phyloP scores from a whole-genome alignment of 352 stramenopile genomes.

The Phytophthora pisi region DNA sequence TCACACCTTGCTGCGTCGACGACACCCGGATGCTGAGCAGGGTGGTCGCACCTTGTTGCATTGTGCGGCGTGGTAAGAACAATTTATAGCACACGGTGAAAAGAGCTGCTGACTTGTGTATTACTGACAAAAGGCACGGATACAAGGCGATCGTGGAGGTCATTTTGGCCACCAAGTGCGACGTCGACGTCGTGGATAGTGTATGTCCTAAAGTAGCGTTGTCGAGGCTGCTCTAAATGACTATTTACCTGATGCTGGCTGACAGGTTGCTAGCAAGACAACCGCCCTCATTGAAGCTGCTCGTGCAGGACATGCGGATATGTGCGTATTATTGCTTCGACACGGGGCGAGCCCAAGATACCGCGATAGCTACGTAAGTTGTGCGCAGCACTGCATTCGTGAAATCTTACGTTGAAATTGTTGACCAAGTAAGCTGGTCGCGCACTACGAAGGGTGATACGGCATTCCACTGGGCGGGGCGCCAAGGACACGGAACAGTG shows the following conservation, averaged over 20 bases:
- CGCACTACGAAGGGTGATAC: slow-evolving; percentile 59
- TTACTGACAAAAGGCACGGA: slow-evolving; percentile 36
- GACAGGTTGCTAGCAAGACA: slow-evolving; percentile 49
- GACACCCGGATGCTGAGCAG: slow-evolving; percentile 50
- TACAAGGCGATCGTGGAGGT: slow-evolving; percentile 40
- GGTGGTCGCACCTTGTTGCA: slow-evolving; percentile 71
- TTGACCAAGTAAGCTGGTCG: background rate
- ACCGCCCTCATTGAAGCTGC: slow-evolving; percentile 71
- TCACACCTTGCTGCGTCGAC: slow-evolving; percentile 43
- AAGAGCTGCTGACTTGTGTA: background rate
- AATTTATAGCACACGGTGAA: background rate
- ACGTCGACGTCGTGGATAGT: slow-evolving; percentile 61
- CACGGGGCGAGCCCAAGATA: slow-evolving; percentile 50
- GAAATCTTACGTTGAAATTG: background rate
- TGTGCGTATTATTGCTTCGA: slow-evolving; percentile 56
- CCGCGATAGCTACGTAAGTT: slow-evolving; percentile 42
- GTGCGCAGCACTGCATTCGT: background rate
- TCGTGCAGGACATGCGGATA: slow-evolving; percentile 48
- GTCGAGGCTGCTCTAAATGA: background rate
- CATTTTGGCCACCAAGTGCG: slow-evolving; percentile 50
- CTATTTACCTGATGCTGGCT: background rate
- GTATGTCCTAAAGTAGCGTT: slow-evolving; percentile 22
- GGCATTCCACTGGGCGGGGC: slow-evolving; percentile 70
- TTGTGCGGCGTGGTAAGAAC: slow-evolving; percentile 58
- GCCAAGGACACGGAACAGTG: slow-evolving; percentile 55